These are phyloP conservation scores for Cucumis sativus DNA, from an alignment of 306 rosid genomes.

Conservation along the genomic window DNA sequence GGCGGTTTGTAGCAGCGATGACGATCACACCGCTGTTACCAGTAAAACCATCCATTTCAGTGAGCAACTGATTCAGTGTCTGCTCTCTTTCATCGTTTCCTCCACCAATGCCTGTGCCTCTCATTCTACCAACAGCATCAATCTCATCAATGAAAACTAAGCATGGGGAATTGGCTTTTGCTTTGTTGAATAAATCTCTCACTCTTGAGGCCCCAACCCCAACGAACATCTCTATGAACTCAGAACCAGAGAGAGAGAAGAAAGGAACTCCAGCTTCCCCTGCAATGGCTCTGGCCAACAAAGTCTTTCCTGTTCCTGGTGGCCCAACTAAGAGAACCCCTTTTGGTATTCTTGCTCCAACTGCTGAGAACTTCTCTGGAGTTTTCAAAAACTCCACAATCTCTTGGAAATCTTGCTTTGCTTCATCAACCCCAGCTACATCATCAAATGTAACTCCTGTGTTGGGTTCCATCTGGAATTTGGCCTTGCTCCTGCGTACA, in stretches of 20 bases:
- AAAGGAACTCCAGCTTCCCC: slow-evolving; percentile 90
- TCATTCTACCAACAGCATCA: slow-evolving; percentile 77
- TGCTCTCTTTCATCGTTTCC: slow-evolving; percentile 80
- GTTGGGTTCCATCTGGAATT: slow-evolving; percentile 72
- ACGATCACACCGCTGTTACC: slow-evolving; percentile 63
- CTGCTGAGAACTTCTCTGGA: slow-evolving; percentile 66
- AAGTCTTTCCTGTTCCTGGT: slow-evolving; percentile 75
- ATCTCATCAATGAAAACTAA: slow-evolving; percentile 69
- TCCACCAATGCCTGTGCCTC: slow-evolving; percentile 84
- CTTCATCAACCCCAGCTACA: slow-evolving; percentile 83
- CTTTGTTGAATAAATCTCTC: slow-evolving; percentile 66
- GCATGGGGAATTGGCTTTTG: slow-evolving; percentile 60
- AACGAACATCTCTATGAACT: slow-evolving; percentile 78
- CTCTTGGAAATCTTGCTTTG: slow-evolving; percentile 78
- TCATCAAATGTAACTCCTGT: slow-evolving; percentile 75
- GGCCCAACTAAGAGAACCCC: slow-evolving; percentile 65
- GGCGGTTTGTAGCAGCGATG: slow-evolving; percentile 64
- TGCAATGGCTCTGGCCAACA: slow-evolving; percentile 71
- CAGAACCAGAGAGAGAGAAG: slow-evolving; percentile 71
- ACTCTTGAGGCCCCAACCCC: slow-evolving; percentile 84
- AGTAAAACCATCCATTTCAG: slow-evolving; percentile 75
- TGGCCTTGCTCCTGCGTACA: slow-evolving; percentile 50
- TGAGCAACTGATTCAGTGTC: slow-evolving; percentile 65
- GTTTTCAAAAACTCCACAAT: slow-evolving; percentile 59
- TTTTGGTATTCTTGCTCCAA: slow-evolving; percentile 69